Evolutionary conservation across 805 yeast species (phyloP).

Genomic region (Myxozyma mucilagina): DNA sequence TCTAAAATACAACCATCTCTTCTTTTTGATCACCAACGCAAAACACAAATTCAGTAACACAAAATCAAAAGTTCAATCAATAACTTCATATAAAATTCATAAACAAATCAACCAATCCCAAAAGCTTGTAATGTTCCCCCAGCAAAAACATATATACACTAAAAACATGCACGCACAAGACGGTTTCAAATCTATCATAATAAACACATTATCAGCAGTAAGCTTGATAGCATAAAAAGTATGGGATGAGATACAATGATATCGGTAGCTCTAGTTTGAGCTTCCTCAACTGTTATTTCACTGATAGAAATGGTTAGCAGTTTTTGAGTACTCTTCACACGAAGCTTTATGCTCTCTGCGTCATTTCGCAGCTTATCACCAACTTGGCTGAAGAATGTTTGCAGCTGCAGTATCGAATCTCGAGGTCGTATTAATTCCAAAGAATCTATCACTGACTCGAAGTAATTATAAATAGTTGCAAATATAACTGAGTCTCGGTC

Average conservation of each 20-base stretch:
- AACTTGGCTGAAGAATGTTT: not conserved
- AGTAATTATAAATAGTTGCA: not conserved
- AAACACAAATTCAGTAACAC: not conserved
- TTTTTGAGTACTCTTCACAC: not conserved
- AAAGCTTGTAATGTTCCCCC: not conserved
- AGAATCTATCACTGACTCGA: not conserved
- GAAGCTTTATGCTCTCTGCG: not conserved
- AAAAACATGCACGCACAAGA: not conserved
- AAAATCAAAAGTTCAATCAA: not conserved
- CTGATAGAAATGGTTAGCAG: not conserved
- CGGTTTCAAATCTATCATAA: not conserved
- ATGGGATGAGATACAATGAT: constrained; percentile 1
- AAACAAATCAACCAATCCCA: too few species aligned
- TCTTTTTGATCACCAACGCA: too few species aligned
- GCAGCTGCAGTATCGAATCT: not conserved
- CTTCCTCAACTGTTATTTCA: not conserved
- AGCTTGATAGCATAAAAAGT: constrained; percentile 13
- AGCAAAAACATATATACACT: not conserved
- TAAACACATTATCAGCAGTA: constrained; percentile 17
- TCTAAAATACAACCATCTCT: not conserved
- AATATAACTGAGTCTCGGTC: constrained; percentile 19
- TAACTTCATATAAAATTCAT: too few species aligned
- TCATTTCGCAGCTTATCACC: not conserved
- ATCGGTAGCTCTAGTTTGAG: not conserved
- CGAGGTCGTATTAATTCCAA: not conserved